phyloP scores from a whole-genome alignment of 1,284 basidiomycete genomes.

The Sphaerobolus stellatus region DNA sequence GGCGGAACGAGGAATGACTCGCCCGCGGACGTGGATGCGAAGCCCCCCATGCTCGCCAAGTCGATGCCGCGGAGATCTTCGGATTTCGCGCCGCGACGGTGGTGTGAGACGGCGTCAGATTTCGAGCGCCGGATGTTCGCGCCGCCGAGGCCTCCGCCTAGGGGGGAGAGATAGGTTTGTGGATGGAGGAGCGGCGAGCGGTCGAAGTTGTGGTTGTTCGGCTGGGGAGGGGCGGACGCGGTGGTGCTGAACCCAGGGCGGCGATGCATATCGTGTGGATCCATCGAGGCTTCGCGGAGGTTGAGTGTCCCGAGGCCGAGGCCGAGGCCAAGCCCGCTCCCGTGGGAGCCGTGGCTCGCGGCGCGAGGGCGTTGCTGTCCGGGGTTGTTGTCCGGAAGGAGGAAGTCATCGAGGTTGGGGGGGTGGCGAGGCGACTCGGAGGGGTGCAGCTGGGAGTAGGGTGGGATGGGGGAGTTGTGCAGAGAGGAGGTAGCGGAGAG shows the following conservation, averaged over 20 bases:
- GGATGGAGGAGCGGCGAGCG: slow-evolving; percentile 27
- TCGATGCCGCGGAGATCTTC: slow-evolving; percentile 23
- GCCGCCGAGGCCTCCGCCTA: slow-evolving; percentile 17
- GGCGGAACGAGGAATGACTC: slow-evolving; percentile 32
- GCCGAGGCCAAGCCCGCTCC: not conserved
- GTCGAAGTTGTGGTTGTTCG: slow-evolving; percentile 14
- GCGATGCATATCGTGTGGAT: slow-evolving; percentile 3
- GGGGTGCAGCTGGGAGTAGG: not conserved
- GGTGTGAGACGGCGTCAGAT: slow-evolving; percentile 48
- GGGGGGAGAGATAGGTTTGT: slow-evolving; percentile 22
- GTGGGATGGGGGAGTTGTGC: slow-evolving; percentile 5
- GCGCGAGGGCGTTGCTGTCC: not conserved
- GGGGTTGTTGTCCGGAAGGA: slow-evolving; percentile 1
- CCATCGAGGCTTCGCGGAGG: not conserved
- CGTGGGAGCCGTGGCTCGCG: not conserved
- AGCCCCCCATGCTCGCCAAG: not conserved
- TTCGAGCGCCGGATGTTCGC: slow-evolving; percentile 45
- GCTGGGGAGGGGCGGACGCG: slow-evolving; percentile 44
- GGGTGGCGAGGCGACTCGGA: not conserved
- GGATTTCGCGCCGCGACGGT: slow-evolving; percentile 40
- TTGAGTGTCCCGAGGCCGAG: slow-evolving; percentile 22
- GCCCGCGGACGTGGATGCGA: slow-evolving; percentile 50
- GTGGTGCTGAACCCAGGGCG: slow-evolving; percentile 22
- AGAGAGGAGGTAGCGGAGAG: slow-evolving; percentile 7
- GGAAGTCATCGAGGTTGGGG: slow-evolving; percentile 1